Evolutionary conservation across 1,284 basidiomycete species (phyloP), one percentile per base, ranked within the genome.

Genomic region (Cutaneotrichosporon cutaneum): DNA sequence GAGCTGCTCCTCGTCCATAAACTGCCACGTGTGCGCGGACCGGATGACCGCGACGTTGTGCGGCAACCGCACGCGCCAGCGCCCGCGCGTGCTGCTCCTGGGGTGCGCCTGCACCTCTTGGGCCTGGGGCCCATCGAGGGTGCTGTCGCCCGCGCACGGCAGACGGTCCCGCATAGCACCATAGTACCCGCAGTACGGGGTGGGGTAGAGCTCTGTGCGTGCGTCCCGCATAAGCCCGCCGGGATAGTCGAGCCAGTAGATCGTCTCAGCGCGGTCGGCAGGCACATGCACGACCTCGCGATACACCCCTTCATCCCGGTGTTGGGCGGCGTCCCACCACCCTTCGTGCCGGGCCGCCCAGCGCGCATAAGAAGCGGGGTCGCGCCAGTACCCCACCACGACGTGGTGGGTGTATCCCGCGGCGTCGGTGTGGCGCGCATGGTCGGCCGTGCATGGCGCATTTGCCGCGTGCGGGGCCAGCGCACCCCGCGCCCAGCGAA

Each of bases 111-210:
- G 24, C 8, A 7, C 18, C 3, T n/a, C 18, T 7, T 6, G 18
- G 7, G 16, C 18, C 16, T n/a, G n/a, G n/a, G 39, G 18, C 39
- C 16, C 10, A 8, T 51, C 61, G 14, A 59, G 22, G 6, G 32
- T 26, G 39, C 55, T 44, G 16, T 56, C 8, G 3, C 42, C 60
- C 26, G 55, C 54, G 3, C 11, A n/a, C 3, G 10, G n/a, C 9
- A 63, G 50, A 10, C 61, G 57, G 58, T 63, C 61, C 9, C 61
- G 57, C 61, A 63, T 63, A 42, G 61, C 61, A 4, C 61, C 61
- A 24, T 63, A 63, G 54, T 63, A 63, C 44, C 61, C 61, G 54
- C 57, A 63, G 54, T 63, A 63, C 35, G 61, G 61, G n/a, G 61
- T 63, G 3, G 61, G 61, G 33, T 63, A 63, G 11, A 63, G 21